phyloP scores from a whole-genome alignment of 1,139 yeast species.

The Meyerozyma smithsonii region DNA sequence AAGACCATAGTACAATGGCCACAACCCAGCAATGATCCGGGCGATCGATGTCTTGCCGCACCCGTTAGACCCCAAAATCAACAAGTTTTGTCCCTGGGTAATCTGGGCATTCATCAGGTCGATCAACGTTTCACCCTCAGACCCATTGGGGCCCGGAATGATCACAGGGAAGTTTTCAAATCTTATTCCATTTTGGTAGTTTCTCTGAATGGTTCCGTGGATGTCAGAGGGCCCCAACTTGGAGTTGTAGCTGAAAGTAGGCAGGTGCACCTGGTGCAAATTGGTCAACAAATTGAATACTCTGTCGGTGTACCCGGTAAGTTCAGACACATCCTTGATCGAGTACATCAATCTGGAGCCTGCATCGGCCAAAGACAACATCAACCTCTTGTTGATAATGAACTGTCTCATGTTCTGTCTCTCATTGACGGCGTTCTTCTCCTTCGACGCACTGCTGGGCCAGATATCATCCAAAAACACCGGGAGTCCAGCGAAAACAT shows the following conservation, averaged over 20 bases:
- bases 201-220: slow-evolving; percentile 76
- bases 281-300: slow-evolving; percentile 72
- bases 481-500: slow-evolving; percentile 84
- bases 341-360: slow-evolving; percentile 97
- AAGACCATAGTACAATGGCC: slow-evolving; percentile 87
- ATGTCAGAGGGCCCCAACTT: slow-evolving; percentile 51
- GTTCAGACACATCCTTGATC: slow-evolving; percentile 84
- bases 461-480: slow-evolving; percentile 50
- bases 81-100: slow-evolving; percentile 62
- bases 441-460: slow-evolving; percentile 19
- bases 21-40: slow-evolving; percentile 78
- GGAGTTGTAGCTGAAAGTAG: slow-evolving; percentile 59
- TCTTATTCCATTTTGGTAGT: slow-evolving; percentile 68
- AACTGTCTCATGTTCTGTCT: slow-evolving; percentile 77
- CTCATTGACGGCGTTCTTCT: slow-evolving; percentile 26
- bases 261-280: slow-evolving; percentile 79
- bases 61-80: slow-evolving; percentile 84
- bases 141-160: slow-evolving; percentile 63
- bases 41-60: slow-evolving; percentile 88
- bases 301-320: slow-evolving; percentile 88
- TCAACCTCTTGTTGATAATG: slow-evolving; percentile 82
- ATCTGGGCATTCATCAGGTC: slow-evolving; percentile 58
- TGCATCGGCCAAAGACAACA: slow-evolving; percentile 91
- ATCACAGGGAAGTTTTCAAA: slow-evolving; percentile 81
- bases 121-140: slow-evolving; percentile 51